Conservation (phyloP, 257 asterid species). For the Solanum corneliomulleri region DNA sequence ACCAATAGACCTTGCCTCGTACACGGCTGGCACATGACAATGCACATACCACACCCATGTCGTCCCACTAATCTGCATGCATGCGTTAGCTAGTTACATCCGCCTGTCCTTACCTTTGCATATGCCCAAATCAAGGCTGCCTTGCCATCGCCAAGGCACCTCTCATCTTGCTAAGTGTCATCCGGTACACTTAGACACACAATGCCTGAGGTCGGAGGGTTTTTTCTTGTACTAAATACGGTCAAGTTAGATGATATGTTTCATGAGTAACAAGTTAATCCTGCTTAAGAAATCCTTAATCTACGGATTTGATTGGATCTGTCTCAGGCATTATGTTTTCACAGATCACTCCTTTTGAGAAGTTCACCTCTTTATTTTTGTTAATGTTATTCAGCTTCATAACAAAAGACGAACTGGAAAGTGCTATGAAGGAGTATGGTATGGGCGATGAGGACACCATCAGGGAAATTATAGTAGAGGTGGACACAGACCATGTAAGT, state of each 20-base stretch:
- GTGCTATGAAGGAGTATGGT: slow-evolving; percentile 61
- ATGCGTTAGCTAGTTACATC: background rate
- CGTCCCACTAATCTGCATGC: background rate
- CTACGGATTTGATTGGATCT: background rate
- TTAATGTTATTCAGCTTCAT: slow-evolving; percentile 28
- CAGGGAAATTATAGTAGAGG: slow-evolving; percentile 55
- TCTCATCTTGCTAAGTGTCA: background rate
- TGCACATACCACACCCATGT: background rate
- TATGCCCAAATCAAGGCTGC: background rate
- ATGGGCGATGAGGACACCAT: slow-evolving; percentile 62
- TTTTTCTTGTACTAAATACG: background rate
- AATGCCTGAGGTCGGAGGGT: background rate
- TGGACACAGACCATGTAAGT: slow-evolving; percentile 64
- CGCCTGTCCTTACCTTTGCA: background rate
- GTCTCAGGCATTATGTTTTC: background rate
- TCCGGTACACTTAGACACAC: background rate
- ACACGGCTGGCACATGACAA: background rate
- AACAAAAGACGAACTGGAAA: slow-evolving; percentile 61
- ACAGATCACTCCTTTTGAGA: background rate
- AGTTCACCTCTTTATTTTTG: background rate
- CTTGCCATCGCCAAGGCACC: background rate
- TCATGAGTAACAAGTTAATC: background rate
- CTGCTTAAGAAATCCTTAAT: background rate
- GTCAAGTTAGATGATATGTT: background rate
- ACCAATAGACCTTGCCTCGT: background rate